Base-by-base conservation (phyloP, 2,329 filamentous ascomycete species). In the Epichloe hybrida region DNA sequence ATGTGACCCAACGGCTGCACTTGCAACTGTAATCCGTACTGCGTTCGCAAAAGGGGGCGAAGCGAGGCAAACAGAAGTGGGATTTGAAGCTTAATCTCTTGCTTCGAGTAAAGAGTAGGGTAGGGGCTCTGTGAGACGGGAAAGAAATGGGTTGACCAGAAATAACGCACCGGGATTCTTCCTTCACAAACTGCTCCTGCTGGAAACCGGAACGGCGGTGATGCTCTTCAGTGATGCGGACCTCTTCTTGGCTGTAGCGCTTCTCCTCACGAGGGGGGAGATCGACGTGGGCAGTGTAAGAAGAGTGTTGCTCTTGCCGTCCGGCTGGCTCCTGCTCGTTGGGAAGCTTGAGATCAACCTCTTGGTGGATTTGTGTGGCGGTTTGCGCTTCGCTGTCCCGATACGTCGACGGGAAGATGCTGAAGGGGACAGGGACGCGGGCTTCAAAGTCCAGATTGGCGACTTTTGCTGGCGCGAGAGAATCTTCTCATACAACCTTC, bases 361-460 rank as follows among this genome's bases (percentile, higher is more conserved):
- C 88, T 83, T 91, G 83, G 82, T 89, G 82, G 67, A 82, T 83
- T 79, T 73, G 66, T 69, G 64, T 74, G 57, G 64, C 72, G 66
- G 74, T 76, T 58, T 69, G 64, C 56, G 62, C 61, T 58, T 68
- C 69, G 65, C 68, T 69, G 69, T 76, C 77, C 71, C 86, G 82
- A 81, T 96, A 97, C 75, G 89, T 88, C 74, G 89, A 95, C 79
- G 91, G 91, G 83, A 97, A 96, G 86, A 96, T 86, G 87, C 89
- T 96, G 84, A 96, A 95, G 77, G 91, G 91, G 76, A 97, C 93
- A 80, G 91, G 88, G 75, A 96, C 87, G 75, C 89, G 87, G 76
- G 90, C 89, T 86, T 95, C 90, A 93, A 95, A 96, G 88, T 96
- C 90, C 90, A 96, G 90, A 79, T 88, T 96, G 88, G 77, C 88